These are phyloP conservation scores for Yarrowia porcina DNA, from an alignment of 805 yeast species.

Conservation along the genomic window DNA sequence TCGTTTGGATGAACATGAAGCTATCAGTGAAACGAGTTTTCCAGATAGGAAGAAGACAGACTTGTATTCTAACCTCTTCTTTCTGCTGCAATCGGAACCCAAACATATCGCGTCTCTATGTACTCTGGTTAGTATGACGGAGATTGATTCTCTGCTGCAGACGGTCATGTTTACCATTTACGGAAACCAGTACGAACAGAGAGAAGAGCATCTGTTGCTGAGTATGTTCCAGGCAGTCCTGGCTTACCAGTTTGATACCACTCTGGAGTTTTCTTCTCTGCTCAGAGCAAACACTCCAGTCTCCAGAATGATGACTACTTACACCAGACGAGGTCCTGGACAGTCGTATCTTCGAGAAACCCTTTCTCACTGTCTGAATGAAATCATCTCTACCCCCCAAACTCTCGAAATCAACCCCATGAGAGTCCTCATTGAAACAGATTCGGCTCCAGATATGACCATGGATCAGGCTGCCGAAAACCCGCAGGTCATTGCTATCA, in stretches of 20 bases:
- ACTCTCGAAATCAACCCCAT: conserved; percentile 40
- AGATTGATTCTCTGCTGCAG: conserved; percentile 41
- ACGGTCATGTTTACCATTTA: conserved; percentile 43
- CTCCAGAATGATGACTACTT: conserved; percentile 42
- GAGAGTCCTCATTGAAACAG: conserved; percentile 35
- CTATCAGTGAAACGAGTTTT: conserved; percentile 27
- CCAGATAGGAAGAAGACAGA: conserved; percentile 38
- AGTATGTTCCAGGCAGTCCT: conserved; percentile 42
- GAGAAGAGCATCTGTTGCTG: conserved; percentile 42
- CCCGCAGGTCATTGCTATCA: conserved; percentile 35
- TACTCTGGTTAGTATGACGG: conserved; percentile 37
- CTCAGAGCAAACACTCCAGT: conserved; percentile 43
- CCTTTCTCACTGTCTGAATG: conserved; percentile 34
- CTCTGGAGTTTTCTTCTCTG: conserved; percentile 39
- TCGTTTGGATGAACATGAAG: conserved; percentile 33
- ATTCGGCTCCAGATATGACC: conserved; percentile 30
- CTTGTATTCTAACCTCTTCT: conserved; percentile 39
- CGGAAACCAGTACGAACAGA: conserved; percentile 44
- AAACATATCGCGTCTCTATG: conserved; percentile 39
- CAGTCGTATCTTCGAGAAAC: conserved; percentile 40
- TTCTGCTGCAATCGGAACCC: conserved; percentile 41
- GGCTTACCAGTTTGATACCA: conserved; percentile 40
- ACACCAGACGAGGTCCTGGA: conserved; percentile 43
- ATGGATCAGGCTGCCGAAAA: conserved; percentile 37
- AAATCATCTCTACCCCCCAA: conserved; percentile 34